These are phyloP conservation scores for Lodderomyces parapsilosis DNA, from an alignment of 1,139 yeast genomes.

Conservation along the genomic window DNA sequence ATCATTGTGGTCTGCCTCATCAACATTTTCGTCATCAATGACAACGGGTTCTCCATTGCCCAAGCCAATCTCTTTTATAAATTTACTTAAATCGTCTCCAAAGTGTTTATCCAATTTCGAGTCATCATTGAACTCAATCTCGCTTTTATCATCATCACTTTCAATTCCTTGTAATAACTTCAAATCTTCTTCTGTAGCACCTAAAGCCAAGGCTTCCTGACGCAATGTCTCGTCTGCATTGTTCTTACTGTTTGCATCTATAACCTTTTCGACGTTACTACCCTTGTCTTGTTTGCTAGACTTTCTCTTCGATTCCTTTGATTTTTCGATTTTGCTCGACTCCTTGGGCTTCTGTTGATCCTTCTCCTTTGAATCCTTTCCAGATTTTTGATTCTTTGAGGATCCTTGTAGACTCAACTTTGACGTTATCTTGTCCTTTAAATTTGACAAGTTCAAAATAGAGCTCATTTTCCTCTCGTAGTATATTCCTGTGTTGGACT, in stretches of 20 bases:
- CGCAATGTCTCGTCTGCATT: slow-evolving; percentile 45
- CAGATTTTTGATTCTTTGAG: not conserved
- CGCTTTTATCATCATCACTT: slow-evolving; percentile 52
- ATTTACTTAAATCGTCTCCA: slow-evolving; percentile 56
- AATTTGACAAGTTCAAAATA: slow-evolving; percentile 46
- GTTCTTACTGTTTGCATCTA: too few relatives aligned
- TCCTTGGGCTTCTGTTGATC: slow-evolving; percentile 17
- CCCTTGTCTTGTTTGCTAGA: slow-evolving; percentile 4
- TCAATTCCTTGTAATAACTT: slow-evolving; percentile 47
- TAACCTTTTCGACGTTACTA: too few relatives aligned
- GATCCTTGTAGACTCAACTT: slow-evolving; percentile 27
- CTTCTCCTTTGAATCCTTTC: not conserved
- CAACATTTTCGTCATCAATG: slow-evolving; percentile 30
- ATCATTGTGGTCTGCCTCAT: slow-evolving; percentile 28
- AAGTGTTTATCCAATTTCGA: slow-evolving; percentile 46
- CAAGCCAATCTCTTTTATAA: slow-evolving; percentile 71
- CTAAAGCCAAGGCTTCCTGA: slow-evolving; percentile 66
- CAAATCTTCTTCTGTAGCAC: slow-evolving; percentile 69
- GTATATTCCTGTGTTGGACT: too few relatives aligned
- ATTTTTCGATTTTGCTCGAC: slow-evolving; percentile 17
- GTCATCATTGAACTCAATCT: slow-evolving; percentile 55
- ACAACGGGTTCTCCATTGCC: slow-evolving; percentile 37
- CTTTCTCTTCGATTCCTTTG: slow-evolving; percentile 18
- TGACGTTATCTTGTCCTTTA: slow-evolving; percentile 57
- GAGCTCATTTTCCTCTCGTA: slow-evolving; percentile 16